Percentiles rank a stretch among this genome's conserved stretches.
Evolutionary conservation across 139 green algal genomes (phyloP).

Genomic region (Picochlorum sp.): DNA sequence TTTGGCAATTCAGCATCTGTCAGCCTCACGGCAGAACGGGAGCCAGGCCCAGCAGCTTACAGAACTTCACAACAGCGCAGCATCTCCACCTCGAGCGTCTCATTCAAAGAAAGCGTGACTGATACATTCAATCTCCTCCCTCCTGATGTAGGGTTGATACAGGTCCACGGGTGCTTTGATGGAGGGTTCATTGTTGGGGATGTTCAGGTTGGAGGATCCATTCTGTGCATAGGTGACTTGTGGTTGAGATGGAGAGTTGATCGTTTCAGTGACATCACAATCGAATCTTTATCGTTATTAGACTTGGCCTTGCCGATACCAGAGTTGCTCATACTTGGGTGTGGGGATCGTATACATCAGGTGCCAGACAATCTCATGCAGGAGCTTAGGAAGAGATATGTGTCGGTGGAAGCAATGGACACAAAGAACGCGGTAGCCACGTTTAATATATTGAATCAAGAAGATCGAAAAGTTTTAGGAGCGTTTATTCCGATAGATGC

Average conservation of each 20-base stretch:
- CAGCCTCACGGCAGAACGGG: no score
- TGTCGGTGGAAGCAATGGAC: conserved; percentile 51
- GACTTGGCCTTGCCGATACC: conserved; percentile 19
- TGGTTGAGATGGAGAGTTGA: conserved; percentile 4
- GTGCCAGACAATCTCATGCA: conserved; percentile 10
- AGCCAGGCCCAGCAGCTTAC: no score
- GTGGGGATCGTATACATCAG: neutral
- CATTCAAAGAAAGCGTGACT: neutral
- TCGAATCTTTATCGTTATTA: conserved; percentile 18
- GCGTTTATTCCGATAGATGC: conserved; percentile 38
- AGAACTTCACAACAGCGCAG: no score
- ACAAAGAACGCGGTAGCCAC: conserved; percentile 58
- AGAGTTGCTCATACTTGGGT: conserved; percentile 23
- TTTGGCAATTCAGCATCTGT: no score
- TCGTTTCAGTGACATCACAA: conserved; percentile 9
- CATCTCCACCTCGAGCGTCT: no score
- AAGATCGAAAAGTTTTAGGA: conserved; percentile 53
- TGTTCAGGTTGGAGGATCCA: conserved; percentile 24
- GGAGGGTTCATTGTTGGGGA: conserved; percentile 33
- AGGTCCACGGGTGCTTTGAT: conserved; percentile 29
- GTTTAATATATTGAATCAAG: conserved; percentile 74
- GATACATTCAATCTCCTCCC: conserved; percentile 29
- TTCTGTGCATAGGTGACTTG: conserved; percentile 17
- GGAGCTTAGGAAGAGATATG: conserved; percentile 24
- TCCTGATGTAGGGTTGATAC: conserved; percentile 21